Base-by-base conservation (phyloP, 164 flowering plant genomes). In the Aristolochia contorta region DNA sequence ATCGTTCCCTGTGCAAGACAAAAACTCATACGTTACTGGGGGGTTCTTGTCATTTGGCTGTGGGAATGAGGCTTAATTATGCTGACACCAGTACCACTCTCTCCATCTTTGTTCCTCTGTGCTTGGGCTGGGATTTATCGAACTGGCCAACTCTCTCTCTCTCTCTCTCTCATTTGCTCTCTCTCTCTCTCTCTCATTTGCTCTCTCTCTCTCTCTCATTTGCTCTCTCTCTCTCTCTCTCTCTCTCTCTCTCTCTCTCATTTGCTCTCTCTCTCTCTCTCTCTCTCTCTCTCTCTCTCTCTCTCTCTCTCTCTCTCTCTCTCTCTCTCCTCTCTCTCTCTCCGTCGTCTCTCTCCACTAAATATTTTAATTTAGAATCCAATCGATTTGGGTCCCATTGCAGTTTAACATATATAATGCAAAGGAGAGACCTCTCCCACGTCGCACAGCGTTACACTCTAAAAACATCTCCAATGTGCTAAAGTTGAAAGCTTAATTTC, bases 61-160 rank as follows among this genome's bases (percentile, higher is more conserved):
- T 0, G 56, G 56, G 56, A 54, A 54, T 2, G 56, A 54, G 24
- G 24, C 27, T 6, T 19, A 27, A 27, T 27, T 27, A 2, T 13
- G 56, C 15, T 54, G 25, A 49, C 53, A 49, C 53, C 6, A 20
- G 30, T 5, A 27, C 30, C 30, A 27, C 30, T 27, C 30, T 27
- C 22, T n/a, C 53, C 19, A 49, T 37, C 43, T 37, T 10, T 49
- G 56, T 8, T 22, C 56, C 56, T 54, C 8, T 54, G 56, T 54
- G 56, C 56, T 54, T 54, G 56, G 56, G 24, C 2, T 54, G 21
- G 56, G 56, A 54, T 15, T 22, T 22, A 13, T 54, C 43, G 43
- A 37, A 37, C 9, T 37, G 43, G 43, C 43, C 43, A 37, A 37
- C 3, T 10, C 30, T 15, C 4, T 5, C 56, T 19, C 8, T 1